Evolutionary conservation across 192 early-diverging fungal genomes (phyloP).

Genomic region (Spizellomyces punctatus): DNA sequence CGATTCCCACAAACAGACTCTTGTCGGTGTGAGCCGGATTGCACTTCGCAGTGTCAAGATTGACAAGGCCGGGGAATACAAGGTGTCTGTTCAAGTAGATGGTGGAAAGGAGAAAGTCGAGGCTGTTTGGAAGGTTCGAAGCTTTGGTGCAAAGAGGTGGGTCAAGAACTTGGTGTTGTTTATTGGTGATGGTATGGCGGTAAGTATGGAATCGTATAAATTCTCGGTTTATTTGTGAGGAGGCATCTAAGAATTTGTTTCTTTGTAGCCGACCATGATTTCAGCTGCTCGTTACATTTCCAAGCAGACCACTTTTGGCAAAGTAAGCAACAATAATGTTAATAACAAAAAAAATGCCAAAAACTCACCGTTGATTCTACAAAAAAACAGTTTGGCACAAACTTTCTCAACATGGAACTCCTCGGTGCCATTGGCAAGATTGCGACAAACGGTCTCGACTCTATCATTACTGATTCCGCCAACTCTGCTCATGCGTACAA

Average conservation of each 20-base stretch:
- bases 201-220: constrained; percentile 21
- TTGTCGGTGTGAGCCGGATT: constrained; percentile 46
- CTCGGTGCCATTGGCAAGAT: constrained; percentile 46
- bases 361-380: constrained; percentile 4
- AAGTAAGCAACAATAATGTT: constrained; percentile 31
- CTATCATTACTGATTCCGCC: constrained; percentile 69
- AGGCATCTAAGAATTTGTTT: too few species aligned
- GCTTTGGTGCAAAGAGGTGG: constrained; percentile 45
- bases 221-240: not conserved
- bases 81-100: constrained; percentile 26
- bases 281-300: constrained; percentile 64
- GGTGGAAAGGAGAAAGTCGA: constrained; percentile 52
- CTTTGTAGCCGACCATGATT: not conserved
- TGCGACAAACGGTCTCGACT: constrained; percentile 65
- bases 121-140: constrained; percentile 50
- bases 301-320: constrained; percentile 57
- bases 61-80: constrained; percentile 4
- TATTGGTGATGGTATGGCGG: constrained; percentile 67
- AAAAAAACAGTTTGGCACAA: constrained; percentile 52
- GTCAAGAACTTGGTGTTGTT: constrained; percentile 68
- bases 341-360: too few species aligned
- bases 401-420: constrained; percentile 40
- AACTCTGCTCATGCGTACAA: constrained; percentile 69
- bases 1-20: constrained; percentile 40
- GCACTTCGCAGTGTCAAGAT: constrained; percentile 9